Base-by-base conservation (phyloP, 2,329 filamentous ascomycete species). In the Fusarium concolor region DNA sequence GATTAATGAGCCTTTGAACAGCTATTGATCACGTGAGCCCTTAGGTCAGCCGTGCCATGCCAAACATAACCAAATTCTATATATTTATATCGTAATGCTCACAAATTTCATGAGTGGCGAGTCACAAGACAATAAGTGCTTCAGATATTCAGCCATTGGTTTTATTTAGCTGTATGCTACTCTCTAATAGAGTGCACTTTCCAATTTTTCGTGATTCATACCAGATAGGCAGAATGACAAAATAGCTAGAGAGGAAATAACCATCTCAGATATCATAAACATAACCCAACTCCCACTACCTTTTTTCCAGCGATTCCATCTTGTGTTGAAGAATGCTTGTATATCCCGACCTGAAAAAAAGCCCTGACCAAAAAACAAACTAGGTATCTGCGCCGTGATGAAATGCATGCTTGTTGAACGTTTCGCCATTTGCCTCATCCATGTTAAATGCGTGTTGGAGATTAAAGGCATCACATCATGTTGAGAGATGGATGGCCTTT, bases 371-470 rank as follows among this genome's bases (percentile, higher is more conserved):
- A 71, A 62, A 64, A 70, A 58, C 22, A 65, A 67, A 74, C 62
- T 71, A 73, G 57, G 67, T 68, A 71, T 72, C 39, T 74, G 69
- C 72, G 72, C 72, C 72, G 54, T 72, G 72, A 71, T 74, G 72
- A 74, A 74, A 74, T 74, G 72, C 72, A 74, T 74, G 72, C 71
- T 64, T 74, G 72, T 74, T 74, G 72, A 74, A 74, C 72, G 71
- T 71, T 72, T 74, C 72, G 69, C 70, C 72, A 59, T 74, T 72
- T 74, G 72, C 72, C 71, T 74, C 72, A 74, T 74, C 69, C 71
- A 74, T 74, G 72, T 74, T 74, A 74, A 74, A 74, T 74, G 69
- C 57, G 63, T 63, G 53, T 69, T 55, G 62, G 63, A 67, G 60
- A 72, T 62, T 41, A 64, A 57, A 43, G 44, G 56, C n/a, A 49